phyloP scores from a whole-genome alignment of 768 basidiomycete species.

The Nevesoporus exiguus region DNA sequence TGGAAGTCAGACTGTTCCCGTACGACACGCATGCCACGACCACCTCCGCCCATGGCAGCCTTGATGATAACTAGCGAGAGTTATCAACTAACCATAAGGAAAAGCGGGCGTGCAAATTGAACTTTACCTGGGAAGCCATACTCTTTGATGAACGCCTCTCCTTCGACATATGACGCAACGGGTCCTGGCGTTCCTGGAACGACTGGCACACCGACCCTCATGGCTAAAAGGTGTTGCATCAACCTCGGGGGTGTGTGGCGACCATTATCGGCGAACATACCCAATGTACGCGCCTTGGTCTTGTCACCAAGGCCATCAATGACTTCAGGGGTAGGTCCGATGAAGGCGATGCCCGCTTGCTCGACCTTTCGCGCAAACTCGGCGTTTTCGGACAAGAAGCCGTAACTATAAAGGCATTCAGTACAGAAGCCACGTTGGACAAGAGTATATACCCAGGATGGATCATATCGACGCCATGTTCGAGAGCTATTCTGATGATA shows the following conservation, averaged over 20 bases:
- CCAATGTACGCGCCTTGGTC: constrained; percentile 91
- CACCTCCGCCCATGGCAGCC: constrained; percentile 98
- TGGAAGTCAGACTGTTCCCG: constrained; percentile 91
- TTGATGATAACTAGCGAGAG: constrained; percentile 85
- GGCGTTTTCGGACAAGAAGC: constrained; percentile 97
- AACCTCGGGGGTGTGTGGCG: neutral
- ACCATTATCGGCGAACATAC: constrained; percentile 37
- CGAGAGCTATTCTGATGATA: constrained; percentile 93
- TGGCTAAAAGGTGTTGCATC: constrained; percentile 48
- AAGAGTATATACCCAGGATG: constrained; percentile 75
- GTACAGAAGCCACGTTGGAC: neutral
- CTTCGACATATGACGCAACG: constrained; percentile 75
- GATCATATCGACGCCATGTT: constrained; percentile 99
- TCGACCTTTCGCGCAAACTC: constrained; percentile 97
- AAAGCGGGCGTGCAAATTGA: neutral
- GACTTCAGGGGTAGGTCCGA: constrained; percentile 92
- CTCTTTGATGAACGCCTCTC: constrained; percentile 87
- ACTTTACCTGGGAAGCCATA: constrained; percentile 87
- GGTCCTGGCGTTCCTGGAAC: constrained; percentile 98
- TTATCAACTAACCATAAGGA: constrained; percentile 4
- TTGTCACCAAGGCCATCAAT: constrained; percentile 99
- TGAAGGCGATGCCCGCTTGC: constrained; percentile 94
- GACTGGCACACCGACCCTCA: constrained; percentile 88
- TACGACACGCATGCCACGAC: constrained; percentile 99
- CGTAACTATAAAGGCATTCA: constrained; percentile 58